phyloP scores from a whole-genome alignment of 2,329 filamentous ascomycete species.

The Penicillium sp. region DNA sequence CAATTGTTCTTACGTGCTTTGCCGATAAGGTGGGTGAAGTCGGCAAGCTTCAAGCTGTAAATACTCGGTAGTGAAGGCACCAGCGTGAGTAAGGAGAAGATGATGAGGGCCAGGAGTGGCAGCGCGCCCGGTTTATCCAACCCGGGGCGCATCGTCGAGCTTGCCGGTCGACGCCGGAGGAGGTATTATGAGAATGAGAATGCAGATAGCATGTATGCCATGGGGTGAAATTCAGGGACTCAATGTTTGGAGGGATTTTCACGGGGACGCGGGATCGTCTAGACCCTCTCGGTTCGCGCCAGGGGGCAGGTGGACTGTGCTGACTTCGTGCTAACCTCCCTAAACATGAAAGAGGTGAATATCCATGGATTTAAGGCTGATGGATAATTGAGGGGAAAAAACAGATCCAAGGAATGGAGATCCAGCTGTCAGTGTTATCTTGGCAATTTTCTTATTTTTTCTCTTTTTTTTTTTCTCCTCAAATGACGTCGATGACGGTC shows the following conservation, averaged over 20 bases:
- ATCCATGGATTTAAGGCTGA: neutral
- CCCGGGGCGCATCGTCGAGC: constrained; percentile 36
- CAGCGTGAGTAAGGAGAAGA: constrained; percentile 35
- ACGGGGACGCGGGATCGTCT: neutral
- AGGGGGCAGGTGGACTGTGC: neutral
- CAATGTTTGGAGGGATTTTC: constrained; percentile 2
- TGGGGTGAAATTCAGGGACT: neutral
- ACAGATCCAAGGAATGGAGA: neutral
- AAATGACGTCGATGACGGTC: constrained; percentile 11
- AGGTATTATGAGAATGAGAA: neutral
- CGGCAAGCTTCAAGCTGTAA: constrained; percentile 29
- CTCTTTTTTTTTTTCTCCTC: neutral
- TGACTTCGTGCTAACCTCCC: neutral
- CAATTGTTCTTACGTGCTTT: constrained; percentile 22
- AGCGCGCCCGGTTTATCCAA: constrained; percentile 35
- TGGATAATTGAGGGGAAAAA: neutral
- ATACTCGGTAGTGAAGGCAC: constrained; percentile 34
- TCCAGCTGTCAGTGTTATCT: constrained; percentile 1
- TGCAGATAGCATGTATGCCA: constrained; percentile 2
- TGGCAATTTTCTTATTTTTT: neutral
- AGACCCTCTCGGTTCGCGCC: neutral
- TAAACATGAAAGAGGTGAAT: neutral
- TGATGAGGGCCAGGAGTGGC: constrained; percentile 33
- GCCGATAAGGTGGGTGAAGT: constrained; percentile 24
- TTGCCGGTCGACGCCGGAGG: constrained; percentile 64